These are phyloP conservation scores for Pseudofabraea citricarpa DNA, from an alignment of 2,329 filamentous ascomycete species.

Conservation along the genomic window DNA sequence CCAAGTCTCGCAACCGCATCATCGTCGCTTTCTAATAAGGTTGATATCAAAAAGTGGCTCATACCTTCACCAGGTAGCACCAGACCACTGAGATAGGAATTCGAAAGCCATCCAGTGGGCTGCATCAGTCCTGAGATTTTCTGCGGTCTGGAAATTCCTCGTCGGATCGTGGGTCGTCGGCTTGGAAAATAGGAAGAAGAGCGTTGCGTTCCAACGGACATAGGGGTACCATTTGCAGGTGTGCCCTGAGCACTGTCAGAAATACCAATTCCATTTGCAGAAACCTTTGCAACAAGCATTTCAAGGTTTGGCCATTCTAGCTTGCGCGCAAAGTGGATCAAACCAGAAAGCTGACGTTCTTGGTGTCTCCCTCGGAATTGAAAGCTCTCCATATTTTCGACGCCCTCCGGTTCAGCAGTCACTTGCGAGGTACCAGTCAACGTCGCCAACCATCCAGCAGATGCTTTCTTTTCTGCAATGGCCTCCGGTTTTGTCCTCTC, in stretches of 20 bases:
- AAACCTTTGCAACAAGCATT: slow-evolving; percentile 18
- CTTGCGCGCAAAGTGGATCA: slow-evolving; percentile 59
- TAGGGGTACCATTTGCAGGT: slow-evolving; percentile 20
- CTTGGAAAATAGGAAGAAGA: slow-evolving; percentile 27
- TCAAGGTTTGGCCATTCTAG: slow-evolving; percentile 60
- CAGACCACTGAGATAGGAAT: slow-evolving; percentile 61
- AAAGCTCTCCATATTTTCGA: slow-evolving; percentile 33
- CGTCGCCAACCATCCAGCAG: slow-evolving; percentile 48
- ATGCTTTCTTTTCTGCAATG: slow-evolving; percentile 24
- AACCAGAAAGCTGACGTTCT: slow-evolving; percentile 53
- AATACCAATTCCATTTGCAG: slow-evolving; percentile 26
- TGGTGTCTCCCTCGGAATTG: slow-evolving; percentile 38
- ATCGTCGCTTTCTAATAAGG: slow-evolving; percentile 60
- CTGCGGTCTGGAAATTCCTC: slow-evolving; percentile 16
- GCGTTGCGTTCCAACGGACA: slow-evolving; percentile 23
- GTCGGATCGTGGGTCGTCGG: slow-evolving; percentile 16
- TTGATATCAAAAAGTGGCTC: slow-evolving; percentile 61
- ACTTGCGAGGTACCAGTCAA: slow-evolving; percentile 40
- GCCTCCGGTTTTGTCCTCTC: slow-evolving; percentile 34
- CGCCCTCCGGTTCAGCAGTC: slow-evolving; percentile 34
- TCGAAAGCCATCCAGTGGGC: slow-evolving; percentile 60
- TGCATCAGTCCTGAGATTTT: slow-evolving; percentile 55
- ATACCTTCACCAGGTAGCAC: slow-evolving; percentile 60
- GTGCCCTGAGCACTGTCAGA: slow-evolving; percentile 18
- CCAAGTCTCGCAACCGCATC: slow-evolving; percentile 54